Conservation (phyloP, 345 rosid species). For the Brassica incana region DNA sequence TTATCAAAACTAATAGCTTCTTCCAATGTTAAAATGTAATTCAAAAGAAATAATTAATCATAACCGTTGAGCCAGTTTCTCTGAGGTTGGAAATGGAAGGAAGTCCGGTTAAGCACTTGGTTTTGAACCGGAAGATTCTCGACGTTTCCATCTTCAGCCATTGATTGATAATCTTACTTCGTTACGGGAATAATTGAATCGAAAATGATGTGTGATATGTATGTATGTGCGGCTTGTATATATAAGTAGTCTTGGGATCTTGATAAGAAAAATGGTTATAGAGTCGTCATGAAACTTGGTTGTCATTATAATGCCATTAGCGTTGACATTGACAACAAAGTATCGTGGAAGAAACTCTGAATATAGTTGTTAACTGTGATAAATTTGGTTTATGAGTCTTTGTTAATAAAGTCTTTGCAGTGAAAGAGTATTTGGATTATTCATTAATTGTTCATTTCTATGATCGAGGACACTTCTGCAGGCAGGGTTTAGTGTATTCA, state of each 20-base stretch:
- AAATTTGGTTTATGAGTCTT: not conserved
- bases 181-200: not conserved
- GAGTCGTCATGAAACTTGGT: not conserved
- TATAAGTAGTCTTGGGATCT: conserved; percentile 6
- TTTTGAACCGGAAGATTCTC: conserved; percentile 8
- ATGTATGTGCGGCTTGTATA: not conserved
- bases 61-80: conserved; percentile 50
- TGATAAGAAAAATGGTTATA: conserved; percentile 20
- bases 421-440: not conserved
- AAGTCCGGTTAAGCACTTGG: conserved; percentile 27
- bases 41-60: not conserved
- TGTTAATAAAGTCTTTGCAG: not conserved
- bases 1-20: not conserved
- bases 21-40: not conserved
- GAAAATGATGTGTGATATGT: not conserved
- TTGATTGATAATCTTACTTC: conserved; percentile 10
- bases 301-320: conserved; percentile 5
- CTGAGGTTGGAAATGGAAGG: conserved; percentile 45
- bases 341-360: conserved; percentile 32
- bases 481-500: not conserved
- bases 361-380: not conserved
- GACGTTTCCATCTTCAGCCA: conserved; percentile 31
- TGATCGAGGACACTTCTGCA: not conserved
- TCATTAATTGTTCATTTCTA: not conserved
- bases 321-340: conserved; percentile 27